These are phyloP conservation scores for Colletotrichum kahawae DNA, from an alignment of 2,329 filamentous ascomycete species.

Conservation along the genomic window DNA sequence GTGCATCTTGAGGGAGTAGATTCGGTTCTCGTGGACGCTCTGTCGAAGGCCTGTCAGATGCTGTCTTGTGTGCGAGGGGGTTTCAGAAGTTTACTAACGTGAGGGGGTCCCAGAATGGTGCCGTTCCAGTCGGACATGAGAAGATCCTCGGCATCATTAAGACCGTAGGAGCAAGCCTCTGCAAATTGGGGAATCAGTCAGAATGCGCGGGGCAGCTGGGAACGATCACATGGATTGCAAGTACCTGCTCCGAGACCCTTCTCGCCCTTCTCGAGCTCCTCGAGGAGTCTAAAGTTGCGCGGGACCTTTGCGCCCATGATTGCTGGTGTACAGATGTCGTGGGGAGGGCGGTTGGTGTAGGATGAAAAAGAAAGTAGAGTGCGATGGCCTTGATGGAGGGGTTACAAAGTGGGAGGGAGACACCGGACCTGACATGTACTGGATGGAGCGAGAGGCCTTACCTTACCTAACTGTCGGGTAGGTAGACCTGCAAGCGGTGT, in stretches of 20 bases:
- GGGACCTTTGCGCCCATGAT: constrained; percentile 69
- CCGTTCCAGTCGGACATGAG: constrained; percentile 99
- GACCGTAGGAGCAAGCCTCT: constrained; percentile 97
- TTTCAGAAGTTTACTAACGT: constrained; percentile 64
- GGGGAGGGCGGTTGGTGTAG: background rate
- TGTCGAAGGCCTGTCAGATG: constrained; percentile 37
- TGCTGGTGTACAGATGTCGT: background rate
- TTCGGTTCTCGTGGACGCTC: constrained; percentile 98
- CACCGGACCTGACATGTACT: background rate
- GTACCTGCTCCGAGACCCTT: constrained; percentile 91
- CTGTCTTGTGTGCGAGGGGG: background rate
- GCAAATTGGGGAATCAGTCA: constrained; percentile 14
- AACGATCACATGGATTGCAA: constrained; percentile 27
- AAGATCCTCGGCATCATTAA: constrained; percentile 92
- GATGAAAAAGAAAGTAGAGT: background rate
- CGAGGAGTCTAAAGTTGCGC: constrained; percentile 93
- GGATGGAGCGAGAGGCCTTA: background rate
- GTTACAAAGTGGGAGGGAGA: constrained; percentile 4
- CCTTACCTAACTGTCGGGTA: constrained; percentile 7
- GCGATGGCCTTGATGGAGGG: constrained; percentile 10
- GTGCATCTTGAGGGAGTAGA: constrained; percentile 97
- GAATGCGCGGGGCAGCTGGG: background rate
- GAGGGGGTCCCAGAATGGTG: constrained; percentile 94
- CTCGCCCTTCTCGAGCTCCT: constrained; percentile 98
- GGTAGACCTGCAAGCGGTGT: background rate